Evolutionary conservation across 768 basidiomycete genomes (phyloP).

Genomic region (Mycena metata): DNA sequence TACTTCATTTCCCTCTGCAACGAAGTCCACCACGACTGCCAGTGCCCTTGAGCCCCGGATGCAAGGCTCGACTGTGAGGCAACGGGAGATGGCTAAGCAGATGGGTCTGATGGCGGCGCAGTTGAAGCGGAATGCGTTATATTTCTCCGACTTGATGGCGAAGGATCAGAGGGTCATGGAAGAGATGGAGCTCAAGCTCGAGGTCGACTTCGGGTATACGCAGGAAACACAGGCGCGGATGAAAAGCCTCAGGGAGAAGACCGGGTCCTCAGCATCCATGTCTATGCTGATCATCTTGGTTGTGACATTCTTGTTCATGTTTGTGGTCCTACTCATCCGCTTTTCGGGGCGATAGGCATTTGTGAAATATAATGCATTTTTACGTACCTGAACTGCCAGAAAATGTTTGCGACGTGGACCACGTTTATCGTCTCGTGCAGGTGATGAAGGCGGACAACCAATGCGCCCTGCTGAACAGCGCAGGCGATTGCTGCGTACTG

Average conservation of each 20-base stretch:
- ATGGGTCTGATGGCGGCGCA: constrained; percentile 90
- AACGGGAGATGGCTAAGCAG: constrained; percentile 81
- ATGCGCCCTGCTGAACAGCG: constrained; percentile 79
- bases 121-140: constrained; percentile 84
- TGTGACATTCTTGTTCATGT: constrained; percentile 76
- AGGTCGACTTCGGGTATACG: constrained; percentile 79
- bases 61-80: constrained; percentile 72
- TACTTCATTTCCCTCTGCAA: constrained; percentile 47
- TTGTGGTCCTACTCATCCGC: constrained; percentile 82
- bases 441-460: constrained; percentile 88
- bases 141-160: constrained; percentile 80
- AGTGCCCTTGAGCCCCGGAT: constrained; percentile 52
- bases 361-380: background rate
- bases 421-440: constrained; percentile 80
- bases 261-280: constrained; percentile 80
- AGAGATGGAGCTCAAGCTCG: constrained; percentile 77
- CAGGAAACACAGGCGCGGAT: constrained; percentile 72
- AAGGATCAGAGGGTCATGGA: constrained; percentile 83
- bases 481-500: constrained; percentile 79
- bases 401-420: constrained; percentile 71
- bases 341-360: constrained; percentile 44
- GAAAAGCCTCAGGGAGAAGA: constrained; percentile 73
- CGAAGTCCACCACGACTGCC: constrained; percentile 49
- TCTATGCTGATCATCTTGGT: constrained; percentile 72
- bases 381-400: constrained; percentile 55